Conservation (phyloP, 768 basidiomycete species). For the Phylloporus rhodoxanthus region DNA sequence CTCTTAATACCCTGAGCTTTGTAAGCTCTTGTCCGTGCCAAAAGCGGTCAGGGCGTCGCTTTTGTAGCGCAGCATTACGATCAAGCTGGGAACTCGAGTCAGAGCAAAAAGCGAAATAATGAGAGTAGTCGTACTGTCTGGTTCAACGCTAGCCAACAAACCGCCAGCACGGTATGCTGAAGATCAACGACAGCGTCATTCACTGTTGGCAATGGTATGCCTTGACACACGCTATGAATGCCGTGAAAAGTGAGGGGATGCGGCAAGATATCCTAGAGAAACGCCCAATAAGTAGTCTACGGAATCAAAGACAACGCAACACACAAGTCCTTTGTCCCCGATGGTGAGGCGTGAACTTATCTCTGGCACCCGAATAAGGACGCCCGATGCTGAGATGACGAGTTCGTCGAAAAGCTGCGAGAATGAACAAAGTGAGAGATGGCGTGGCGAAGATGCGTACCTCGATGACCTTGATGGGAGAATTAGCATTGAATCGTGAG, state of each 20-base stretch:
- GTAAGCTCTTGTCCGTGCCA: constrained; percentile 65
- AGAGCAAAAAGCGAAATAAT: background rate
- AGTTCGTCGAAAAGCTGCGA: constrained; percentile 78
- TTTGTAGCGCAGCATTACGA: constrained; percentile 44
- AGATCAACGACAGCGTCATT: constrained; percentile 66
- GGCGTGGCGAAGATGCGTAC: constrained; percentile 36
- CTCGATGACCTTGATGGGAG: constrained; percentile 59
- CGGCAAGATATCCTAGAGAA: constrained; percentile 59
- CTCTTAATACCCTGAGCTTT: constrained; percentile 58
- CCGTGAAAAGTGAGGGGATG: constrained; percentile 42
- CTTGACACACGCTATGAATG: constrained; percentile 42
- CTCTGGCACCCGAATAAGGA: constrained; percentile 70
- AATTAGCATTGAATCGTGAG: constrained; percentile 8
- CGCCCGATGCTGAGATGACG: constrained; percentile 59
- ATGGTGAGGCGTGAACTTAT: constrained; percentile 68
- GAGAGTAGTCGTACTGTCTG: constrained; percentile 54
- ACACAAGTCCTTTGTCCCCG: constrained; percentile 69
- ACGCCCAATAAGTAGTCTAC: constrained; percentile 1
- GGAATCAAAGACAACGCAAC: constrained; percentile 20
- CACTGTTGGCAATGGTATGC: constrained; percentile 37
- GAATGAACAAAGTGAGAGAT: constrained; percentile 11
- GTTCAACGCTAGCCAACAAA: constrained; percentile 85
- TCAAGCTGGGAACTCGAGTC: constrained; percentile 46
- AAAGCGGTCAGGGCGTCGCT: constrained; percentile 65
- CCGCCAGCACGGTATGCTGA: constrained; percentile 69